phyloP scores from a whole-genome alignment of 2,329 filamentous ascomycete genomes.

The Aspergillus brunneoviolaceus region DNA sequence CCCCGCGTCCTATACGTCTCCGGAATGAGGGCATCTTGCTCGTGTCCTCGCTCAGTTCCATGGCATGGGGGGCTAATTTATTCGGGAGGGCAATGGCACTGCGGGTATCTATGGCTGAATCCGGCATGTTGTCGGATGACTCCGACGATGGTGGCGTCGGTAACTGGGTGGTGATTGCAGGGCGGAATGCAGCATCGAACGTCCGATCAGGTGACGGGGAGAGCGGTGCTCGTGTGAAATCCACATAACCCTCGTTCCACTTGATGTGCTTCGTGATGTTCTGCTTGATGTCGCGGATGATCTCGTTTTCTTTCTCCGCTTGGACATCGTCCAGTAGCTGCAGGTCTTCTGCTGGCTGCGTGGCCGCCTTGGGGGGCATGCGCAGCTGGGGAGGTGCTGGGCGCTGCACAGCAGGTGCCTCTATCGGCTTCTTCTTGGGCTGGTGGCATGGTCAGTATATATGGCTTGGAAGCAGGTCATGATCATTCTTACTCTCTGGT shows the following conservation, averaged over 20 bases:
- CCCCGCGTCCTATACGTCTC: constrained; percentile 78
- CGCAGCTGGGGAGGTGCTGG: constrained; percentile 65
- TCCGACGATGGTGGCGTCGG: constrained; percentile 52
- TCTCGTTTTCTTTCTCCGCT: constrained; percentile 76
- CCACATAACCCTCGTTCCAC: constrained; percentile 88
- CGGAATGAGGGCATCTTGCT: constrained; percentile 67
- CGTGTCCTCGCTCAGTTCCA: constrained; percentile 46
- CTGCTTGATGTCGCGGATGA: constrained; percentile 77
- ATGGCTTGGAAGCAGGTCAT: constrained; percentile 29
- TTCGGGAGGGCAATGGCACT: constrained; percentile 34
- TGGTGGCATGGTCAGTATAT: constrained; percentile 48
- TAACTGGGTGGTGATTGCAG: constrained; percentile 66
- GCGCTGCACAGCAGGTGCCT: constrained; percentile 61
- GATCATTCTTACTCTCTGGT: constrained; percentile 71
- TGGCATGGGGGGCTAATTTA: constrained; percentile 43
- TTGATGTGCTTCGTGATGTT: constrained; percentile 84
- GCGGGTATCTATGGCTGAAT: constrained; percentile 36
- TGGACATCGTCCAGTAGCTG: constrained; percentile 72
- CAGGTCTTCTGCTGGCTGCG: constrained; percentile 77
- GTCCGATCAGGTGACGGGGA: constrained; percentile 70
- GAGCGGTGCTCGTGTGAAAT: constrained; percentile 81
- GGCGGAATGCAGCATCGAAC: constrained; percentile 64
- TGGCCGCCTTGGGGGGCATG: constrained; percentile 67
- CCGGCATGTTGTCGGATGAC: constrained; percentile 46
- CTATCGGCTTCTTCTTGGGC: constrained; percentile 68